Percentiles rank a stretch among this genome's conserved stretches.
Conservation (phyloP, 2,329 filamentous ascomycete species). For the Fusarium sp. region DNA sequence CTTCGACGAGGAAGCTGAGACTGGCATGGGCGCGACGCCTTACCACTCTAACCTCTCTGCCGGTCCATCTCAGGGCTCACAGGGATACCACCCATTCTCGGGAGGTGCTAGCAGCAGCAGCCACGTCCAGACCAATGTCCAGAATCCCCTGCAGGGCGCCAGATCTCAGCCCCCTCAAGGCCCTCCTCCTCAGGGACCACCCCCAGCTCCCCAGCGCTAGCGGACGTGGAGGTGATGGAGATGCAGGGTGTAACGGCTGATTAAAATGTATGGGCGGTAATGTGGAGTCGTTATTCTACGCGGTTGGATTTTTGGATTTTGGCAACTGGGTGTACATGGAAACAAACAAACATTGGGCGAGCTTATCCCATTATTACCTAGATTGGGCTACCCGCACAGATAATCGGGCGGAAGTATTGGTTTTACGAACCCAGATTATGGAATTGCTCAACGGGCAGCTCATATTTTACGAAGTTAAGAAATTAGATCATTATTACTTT, state of each 20-base stretch:
- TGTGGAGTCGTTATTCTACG: conserved; percentile 12
- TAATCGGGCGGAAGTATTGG: conserved; percentile 34
- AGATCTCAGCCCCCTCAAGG: conserved; percentile 29
- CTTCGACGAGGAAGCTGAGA: conserved; percentile 60
- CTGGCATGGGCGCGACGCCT: conserved; percentile 48
- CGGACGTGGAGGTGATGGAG: conserved; percentile 35
- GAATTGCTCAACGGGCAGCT: conserved; percentile 28
- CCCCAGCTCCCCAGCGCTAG: conserved; percentile 44
- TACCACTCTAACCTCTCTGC: conserved; percentile 48
- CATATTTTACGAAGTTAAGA: conserved; percentile 46
- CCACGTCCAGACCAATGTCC: conserved; percentile 34
- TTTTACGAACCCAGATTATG: conserved; percentile 29
- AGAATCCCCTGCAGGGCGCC: conserved; percentile 35
- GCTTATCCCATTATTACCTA: conserved; percentile 28
- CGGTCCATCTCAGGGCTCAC: conserved; percentile 33
- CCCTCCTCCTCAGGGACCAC: conserved; percentile 44
- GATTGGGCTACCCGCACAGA: conserved; percentile 30
- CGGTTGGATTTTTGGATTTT: conserved; percentile 29
- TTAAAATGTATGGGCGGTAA: conserved; percentile 23
- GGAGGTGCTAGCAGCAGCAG: conserved; percentile 14
- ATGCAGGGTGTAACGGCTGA: conserved; percentile 25
- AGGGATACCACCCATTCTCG: conserved; percentile 40
- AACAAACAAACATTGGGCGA: conserved; percentile 14
- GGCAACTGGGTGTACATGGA: conserved; percentile 31
- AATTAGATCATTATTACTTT: conserved; percentile 44